Conservation (phyloP, 805 yeast genomes). For the Saturnispora kantuleensis region DNA sequence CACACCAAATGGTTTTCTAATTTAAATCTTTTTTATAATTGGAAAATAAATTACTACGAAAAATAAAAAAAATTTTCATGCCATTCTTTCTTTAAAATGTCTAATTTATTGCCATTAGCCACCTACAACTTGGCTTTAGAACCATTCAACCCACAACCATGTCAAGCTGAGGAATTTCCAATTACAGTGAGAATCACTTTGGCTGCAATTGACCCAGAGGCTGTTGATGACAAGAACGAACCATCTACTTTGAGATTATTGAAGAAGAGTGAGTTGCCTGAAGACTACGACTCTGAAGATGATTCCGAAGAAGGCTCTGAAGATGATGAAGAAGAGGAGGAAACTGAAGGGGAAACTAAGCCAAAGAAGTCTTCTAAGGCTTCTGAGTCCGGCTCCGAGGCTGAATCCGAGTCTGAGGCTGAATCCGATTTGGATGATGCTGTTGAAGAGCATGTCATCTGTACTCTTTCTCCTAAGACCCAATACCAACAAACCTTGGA, state of each 20-base stretch:
- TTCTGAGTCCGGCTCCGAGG: conserved; percentile 33
- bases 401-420: conserved; percentile 44
- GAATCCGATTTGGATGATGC: conserved; percentile 62
- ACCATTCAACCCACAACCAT: conserved; percentile 84
- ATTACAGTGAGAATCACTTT: conserved; percentile 84
- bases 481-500: conserved; percentile 88
- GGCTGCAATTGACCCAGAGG: conserved; percentile 91
- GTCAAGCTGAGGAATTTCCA: conserved; percentile 78
- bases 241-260: conserved; percentile 88
- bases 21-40: conserved; percentile 5
- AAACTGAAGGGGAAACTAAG: conserved; percentile 28
- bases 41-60: neutral
- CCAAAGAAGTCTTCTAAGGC: conserved; percentile 26
- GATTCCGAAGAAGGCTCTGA: conserved; percentile 33
- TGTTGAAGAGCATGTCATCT: conserved; percentile 72
- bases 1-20: conserved; percentile 96
- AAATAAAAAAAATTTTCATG: neutral
- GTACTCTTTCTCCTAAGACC: conserved; percentile 80
- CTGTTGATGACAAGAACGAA: conserved; percentile 66
- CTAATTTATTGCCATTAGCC: conserved; percentile 72
- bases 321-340: conserved; percentile 33
- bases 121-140: conserved; percentile 75
- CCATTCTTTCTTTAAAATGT: conserved; percentile 32
- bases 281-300: conserved; percentile 29
- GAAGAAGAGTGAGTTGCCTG: conserved; percentile 46